These are phyloP conservation scores for Eimeria falciformis DNA, from an alignment of 169 alveolate species.

Conservation along the genomic window DNA sequence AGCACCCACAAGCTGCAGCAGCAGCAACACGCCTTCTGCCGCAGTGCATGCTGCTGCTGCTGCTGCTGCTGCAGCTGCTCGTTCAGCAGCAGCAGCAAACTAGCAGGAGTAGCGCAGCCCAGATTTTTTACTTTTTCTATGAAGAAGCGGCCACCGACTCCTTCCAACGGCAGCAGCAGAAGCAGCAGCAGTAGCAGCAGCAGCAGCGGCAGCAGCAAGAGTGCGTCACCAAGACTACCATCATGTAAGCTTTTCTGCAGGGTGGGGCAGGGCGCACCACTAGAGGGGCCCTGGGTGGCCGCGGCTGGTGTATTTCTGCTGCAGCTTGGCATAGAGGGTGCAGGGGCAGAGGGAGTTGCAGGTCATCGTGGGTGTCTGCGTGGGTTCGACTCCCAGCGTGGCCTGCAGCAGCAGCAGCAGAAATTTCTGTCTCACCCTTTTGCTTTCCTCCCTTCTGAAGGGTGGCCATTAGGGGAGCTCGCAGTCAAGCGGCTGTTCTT, in stretches of 20 bases:
- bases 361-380: too few species aligned
- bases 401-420: too few species aligned
- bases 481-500: too few species aligned
- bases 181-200: conserved; percentile 13
- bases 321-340: neutral
- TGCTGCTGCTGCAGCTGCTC: conserved; percentile 33
- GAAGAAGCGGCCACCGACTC: neutral
- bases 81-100: conserved; percentile 7
- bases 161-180: neutral
- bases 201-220: conserved; percentile 39
- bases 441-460: too few species aligned
- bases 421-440: too few species aligned
- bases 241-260: too few species aligned
- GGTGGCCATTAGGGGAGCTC: too few species aligned
- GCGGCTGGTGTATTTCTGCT: too few species aligned
- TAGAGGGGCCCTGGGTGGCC: too few species aligned
- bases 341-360: neutral
- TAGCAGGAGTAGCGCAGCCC: neutral
- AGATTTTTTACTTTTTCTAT: neutral
- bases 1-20: conserved; percentile 2
- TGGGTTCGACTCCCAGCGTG: too few species aligned
- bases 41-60: conserved; percentile 38
- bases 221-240: too few species aligned
- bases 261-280: too few species aligned
- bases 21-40: conserved; percentile 46